Percentiles rank a stretch among this genome's conserved stretches.
These are phyloP conservation scores for Pseudopediastrum boryanum DNA, from an alignment of 139 green algal genomes.

Conservation along the genomic window DNA sequence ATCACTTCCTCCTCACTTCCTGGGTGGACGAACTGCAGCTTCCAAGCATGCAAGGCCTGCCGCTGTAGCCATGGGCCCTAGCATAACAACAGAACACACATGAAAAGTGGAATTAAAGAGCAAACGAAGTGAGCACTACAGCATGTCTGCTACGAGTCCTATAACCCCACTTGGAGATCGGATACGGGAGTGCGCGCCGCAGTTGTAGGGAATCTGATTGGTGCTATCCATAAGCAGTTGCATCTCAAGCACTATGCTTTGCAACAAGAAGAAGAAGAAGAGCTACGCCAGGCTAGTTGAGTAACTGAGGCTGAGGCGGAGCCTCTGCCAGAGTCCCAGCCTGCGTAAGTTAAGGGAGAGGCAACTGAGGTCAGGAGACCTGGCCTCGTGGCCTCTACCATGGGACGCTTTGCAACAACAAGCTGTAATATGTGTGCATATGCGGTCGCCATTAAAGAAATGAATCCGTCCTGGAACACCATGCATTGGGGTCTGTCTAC, in stretches of 20 bases:
- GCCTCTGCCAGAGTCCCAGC: no score
- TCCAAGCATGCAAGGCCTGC: conserved; percentile 73
- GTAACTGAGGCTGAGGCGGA: no score
- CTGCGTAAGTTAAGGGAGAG: no score
- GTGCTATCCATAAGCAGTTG: background rate
- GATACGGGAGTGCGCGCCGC: background rate
- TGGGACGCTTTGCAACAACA: no score
- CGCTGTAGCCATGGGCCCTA: conserved; percentile 64
- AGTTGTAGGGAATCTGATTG: background rate
- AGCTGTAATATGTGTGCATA: no score
- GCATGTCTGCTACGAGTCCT: background rate
- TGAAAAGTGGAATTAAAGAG: background rate
- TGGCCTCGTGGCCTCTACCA: no score
- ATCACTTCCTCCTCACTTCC: conserved; percentile 40
- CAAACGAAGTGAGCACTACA: background rate
- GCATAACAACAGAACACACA: conserved; percentile 3
- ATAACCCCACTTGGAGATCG: background rate
- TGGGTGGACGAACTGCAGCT: conserved; percentile 55
- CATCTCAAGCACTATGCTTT: background rate
- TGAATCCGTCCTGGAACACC: no score
- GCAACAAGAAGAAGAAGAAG: no score
- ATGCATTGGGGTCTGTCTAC: no score
- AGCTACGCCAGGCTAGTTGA: no score
- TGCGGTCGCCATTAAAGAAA: no score
- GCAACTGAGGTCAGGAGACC: no score